A percentile compares a stretch with the other conserved stretches of the same genome.
Evolutionary conservation across 352 stramenopile species (phyloP).

Genomic region (Pythium brassicae): DNA sequence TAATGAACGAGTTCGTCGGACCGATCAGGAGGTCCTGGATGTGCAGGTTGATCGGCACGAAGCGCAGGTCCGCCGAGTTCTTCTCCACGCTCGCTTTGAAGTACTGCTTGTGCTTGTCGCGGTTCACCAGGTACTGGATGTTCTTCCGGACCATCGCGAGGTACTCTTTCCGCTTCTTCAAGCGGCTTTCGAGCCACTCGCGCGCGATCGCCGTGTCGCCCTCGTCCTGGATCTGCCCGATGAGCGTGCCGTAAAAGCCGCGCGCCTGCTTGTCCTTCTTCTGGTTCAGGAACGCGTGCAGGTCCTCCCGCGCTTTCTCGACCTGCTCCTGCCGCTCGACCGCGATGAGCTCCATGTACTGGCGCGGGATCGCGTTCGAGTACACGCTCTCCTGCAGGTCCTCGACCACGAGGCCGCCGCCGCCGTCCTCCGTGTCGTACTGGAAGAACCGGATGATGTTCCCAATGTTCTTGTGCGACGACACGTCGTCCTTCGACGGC

Average conservation of each 20-base stretch:
- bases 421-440: constrained; percentile 81
- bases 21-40: constrained; percentile 84
- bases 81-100: constrained; percentile 89
- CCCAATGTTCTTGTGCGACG: constrained; percentile 83
- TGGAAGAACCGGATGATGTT: constrained; percentile 89
- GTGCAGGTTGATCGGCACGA: constrained; percentile 86
- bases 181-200: constrained; percentile 75
- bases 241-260: constrained; percentile 83
- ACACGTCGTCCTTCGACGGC: constrained; percentile 59
- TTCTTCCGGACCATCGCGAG: constrained; percentile 77
- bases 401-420: constrained; percentile 77
- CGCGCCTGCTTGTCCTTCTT: constrained; percentile 84
- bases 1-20: constrained; percentile 80
- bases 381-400: constrained; percentile 79
- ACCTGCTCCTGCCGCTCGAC: constrained; percentile 76
- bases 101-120: constrained; percentile 86
- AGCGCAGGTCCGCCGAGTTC: constrained; percentile 74
- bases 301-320: constrained; percentile 71
- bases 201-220: constrained; percentile 67
- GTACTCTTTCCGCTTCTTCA: constrained; percentile 81
- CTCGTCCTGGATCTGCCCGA: constrained; percentile 85
- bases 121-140: constrained; percentile 82
- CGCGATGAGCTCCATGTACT: constrained; percentile 77
- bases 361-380: constrained; percentile 73
- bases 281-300: constrained; percentile 76